phyloP scores from a whole-genome alignment of 257 asterid species.

The Jacaranda copaia region DNA sequence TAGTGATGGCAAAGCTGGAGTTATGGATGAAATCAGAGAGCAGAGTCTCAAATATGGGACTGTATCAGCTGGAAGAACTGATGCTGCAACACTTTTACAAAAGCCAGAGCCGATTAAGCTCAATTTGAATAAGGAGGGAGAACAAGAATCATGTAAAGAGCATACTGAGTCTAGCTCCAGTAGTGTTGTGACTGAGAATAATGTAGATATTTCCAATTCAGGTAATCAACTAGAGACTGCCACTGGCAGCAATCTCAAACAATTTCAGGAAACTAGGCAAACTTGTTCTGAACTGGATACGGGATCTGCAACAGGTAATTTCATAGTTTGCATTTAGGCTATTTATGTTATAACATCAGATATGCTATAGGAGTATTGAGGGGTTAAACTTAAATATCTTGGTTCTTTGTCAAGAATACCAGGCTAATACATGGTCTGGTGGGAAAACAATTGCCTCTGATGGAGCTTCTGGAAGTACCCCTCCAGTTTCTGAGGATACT shows the following conservation, averaged over 20 bases:
- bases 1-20: constrained; percentile 37
- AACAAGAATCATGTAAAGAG: constrained; percentile 43
- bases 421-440: constrained; percentile 51
- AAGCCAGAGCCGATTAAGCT: constrained; percentile 52
- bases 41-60: constrained; percentile 24
- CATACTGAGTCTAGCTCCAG: constrained; percentile 38
- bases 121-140: constrained; percentile 46
- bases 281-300: constrained; percentile 43
- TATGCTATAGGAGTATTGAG: not conserved
- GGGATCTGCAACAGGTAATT: constrained; percentile 61
- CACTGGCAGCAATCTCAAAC: constrained; percentile 19
- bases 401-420: constrained; percentile 72
- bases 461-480: constrained; percentile 43
- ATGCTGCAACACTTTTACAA: constrained; percentile 43
- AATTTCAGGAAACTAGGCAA: constrained; percentile 35
- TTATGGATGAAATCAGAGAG: constrained; percentile 34
- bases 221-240: constrained; percentile 30
- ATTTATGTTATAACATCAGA: constrained; percentile 17
- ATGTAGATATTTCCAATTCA: constrained; percentile 32
- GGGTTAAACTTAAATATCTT: constrained; percentile 35
- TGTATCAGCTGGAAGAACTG: constrained; percentile 34
- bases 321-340: constrained; percentile 34
- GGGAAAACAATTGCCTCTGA: constrained; percentile 44
- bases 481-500: constrained; percentile 48
- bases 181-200: constrained; percentile 30